Base-by-base conservation (phyloP, 2,329 filamentous ascomycete genomes). In the Pestalotiopsis sp. region DNA sequence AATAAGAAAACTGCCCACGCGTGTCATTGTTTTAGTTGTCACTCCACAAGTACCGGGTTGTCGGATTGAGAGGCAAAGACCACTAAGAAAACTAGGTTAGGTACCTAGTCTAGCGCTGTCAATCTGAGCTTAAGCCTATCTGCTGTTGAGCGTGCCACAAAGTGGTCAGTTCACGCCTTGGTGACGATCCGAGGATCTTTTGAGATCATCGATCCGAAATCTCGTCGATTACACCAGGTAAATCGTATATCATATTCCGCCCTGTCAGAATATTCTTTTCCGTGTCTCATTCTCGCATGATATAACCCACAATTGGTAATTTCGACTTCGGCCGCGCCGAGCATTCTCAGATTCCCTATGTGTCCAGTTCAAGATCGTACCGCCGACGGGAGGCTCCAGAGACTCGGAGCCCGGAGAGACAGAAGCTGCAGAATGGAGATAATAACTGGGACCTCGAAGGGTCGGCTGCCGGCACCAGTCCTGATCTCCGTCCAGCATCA, bases 131-230 rank as follows among this genome's bases (percentile, higher is more conserved):
- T 64, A 49, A 25, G 36, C 13, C 27, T 9, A 23, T 64, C 36
- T 45, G 12, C 14, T 17, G 27, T 62, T 9, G 59, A 62, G 59
- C 59, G 61, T 49, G 61, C 61, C 61, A 49, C 38, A 31, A 3
- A 52, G 61, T 64, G 61, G 61, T 64, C 61, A 64, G 61, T 64
- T 64, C 61, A 49, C 61, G 14, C 61, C 38, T 25, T 49, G 39
- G 41, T 64, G 61, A 52, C 25, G 61, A 64, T 64, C 61, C 9
- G 59, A n/a, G 27, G 59, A 62, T 59, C 57, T 36, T 27, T 23
- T 36, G 27, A 59, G 23, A 27, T 36, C 57, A 6, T 59, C 57
- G 23, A 27, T 25, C 17, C 23, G 14, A 36, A 23, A 36, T 36
- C 57, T 17, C 23, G 31, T 36, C 31, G 31, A 36, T 6, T 36